A percentile compares a stretch with the other conserved stretches of the same genome.
Evolutionary conservation across 78 protist species (phyloP).

Genomic region (Dictyostelium capitatum): DNA sequence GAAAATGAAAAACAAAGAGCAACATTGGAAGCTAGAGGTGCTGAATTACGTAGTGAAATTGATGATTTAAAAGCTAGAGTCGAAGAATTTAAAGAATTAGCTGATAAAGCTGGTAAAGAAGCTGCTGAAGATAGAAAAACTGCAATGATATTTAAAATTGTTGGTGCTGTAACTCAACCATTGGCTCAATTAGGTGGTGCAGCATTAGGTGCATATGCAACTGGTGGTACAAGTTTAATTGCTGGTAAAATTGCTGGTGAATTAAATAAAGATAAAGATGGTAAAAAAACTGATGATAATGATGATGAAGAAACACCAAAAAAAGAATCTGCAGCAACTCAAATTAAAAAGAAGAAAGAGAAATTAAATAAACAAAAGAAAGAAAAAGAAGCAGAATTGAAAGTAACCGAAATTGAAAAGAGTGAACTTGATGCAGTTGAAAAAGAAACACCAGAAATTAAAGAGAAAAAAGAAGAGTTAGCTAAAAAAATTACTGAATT

Average conservation of each 20-base stretch:
- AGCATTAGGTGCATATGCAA: background rate
- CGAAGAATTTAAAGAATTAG: background rate
- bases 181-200: background rate
- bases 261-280: background rate
- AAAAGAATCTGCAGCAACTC: background rate
- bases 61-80: constrained; percentile 14
- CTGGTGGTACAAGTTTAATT: background rate
- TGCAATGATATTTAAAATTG: background rate
- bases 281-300: background rate
- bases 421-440: constrained; percentile 2
- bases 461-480: background rate
- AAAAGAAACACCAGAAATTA: background rate
- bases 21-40: background rate
- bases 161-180: background rate
- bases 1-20: background rate
- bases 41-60: background rate
- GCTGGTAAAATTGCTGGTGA: background rate
- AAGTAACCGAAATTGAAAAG: background rate
- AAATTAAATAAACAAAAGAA: background rate
- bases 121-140: constrained; percentile 15
- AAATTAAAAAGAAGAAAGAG: background rate
- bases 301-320: background rate
- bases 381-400: background rate
- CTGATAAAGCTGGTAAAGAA: constrained; percentile 21
- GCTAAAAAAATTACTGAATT: background rate